Evolutionary conservation across 768 basidiomycete genomes (phyloP).

Genomic region (Boletus sensibilis): DNA sequence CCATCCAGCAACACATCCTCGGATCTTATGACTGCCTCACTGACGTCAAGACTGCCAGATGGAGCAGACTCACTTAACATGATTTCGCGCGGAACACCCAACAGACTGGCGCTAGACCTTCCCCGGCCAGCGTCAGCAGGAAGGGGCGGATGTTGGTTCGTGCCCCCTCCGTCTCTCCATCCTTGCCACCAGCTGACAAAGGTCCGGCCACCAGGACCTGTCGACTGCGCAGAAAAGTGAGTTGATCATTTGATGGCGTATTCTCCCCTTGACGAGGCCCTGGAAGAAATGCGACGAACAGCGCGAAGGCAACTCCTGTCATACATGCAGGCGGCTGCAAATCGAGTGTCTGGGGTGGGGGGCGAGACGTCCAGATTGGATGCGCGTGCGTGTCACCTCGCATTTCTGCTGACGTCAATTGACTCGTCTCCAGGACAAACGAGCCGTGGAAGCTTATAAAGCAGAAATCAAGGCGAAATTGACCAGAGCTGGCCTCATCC

Average conservation of each 20-base stretch:
- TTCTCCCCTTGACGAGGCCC: slow-evolving; percentile 5
- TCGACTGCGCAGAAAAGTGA: slow-evolving; percentile 76
- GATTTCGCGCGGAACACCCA: slow-evolving; percentile 42
- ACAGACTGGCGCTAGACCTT: slow-evolving; percentile 46
- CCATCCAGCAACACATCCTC: slow-evolving; percentile 47
- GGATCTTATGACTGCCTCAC: slow-evolving; percentile 36
- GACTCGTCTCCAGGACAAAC: slow-evolving; percentile 62
- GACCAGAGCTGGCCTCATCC: slow-evolving; percentile 73
- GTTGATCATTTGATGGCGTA: neutral
- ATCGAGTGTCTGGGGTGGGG: slow-evolving; percentile 88
- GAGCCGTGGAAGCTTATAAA: slow-evolving; percentile 78
- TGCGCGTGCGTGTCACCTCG: slow-evolving; percentile 55
- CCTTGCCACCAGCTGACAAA: slow-evolving; percentile 7
- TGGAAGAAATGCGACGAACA: slow-evolving; percentile 86
- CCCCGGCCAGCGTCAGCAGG: slow-evolving; percentile 54
- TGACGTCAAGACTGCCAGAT: slow-evolving; percentile 38
- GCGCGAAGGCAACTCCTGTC: slow-evolving; percentile 75
- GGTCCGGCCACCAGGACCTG: slow-evolving; percentile 59
- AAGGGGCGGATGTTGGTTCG: slow-evolving; percentile 81
- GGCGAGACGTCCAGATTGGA: slow-evolving; percentile 82
- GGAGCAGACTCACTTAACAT: slow-evolving; percentile 27
- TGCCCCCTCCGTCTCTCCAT: slow-evolving; percentile 14
- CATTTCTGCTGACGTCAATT: slow-evolving; percentile 13
- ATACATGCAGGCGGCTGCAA: slow-evolving; percentile 75
- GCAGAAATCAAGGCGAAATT: slow-evolving; percentile 81